Base-by-base conservation (phyloP, 2,329 filamentous ascomycete species). In the Rhinocladiella mackenziei region DNA sequence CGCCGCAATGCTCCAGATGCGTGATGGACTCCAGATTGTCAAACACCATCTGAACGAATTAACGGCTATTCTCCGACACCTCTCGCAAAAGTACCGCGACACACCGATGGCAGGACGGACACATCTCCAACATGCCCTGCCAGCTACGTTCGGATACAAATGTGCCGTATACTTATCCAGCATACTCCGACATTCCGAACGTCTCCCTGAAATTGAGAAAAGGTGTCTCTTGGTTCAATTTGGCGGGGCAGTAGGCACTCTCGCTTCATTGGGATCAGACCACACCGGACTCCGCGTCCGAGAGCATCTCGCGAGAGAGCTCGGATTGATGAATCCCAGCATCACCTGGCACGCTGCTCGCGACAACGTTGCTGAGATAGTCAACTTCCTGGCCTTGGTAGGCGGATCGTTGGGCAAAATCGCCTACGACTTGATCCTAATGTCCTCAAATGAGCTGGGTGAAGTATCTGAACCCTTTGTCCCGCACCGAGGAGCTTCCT, bases 311-410 rank as follows among this genome's bases (percentile, higher is more conserved):
- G 76, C 76, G 0, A 56, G 60, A 5, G 71, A 75, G 25, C 60
- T 78, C 1, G 67, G 63, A 0, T 56, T 80, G 0, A 47, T 56
- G 0, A 68, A 78, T 42, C 74, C 75, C 1, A 60, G 67, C 0
- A 76, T 79, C 30, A 78, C 75, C 1, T 78, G 75, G 76, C 75
- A 79, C 47, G 74, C 76, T 8, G 73, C 72, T 1, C 65, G 76
- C 5, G 76, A 80, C 52, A 70, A 65, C 0, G 60, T 78, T 1
- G 74, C 75, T 2, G 75, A 80, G 57, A 67, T 76, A 4, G 58
- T 70, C 9, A 77, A 75, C 43, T 73, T 72, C 45, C 66, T 79
- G 1, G 75, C 74, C 0, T 63, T 78, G 1, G 57, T 78, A 2
- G 75, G 75, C 2, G 75, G 75, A 0, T 68, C 68, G 0, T 61